A percentile compares a stretch with the other conserved stretches of the same genome.
Conservation (phyloP, 352 stramenopile species). For the Pythium rishiriense region DNA sequence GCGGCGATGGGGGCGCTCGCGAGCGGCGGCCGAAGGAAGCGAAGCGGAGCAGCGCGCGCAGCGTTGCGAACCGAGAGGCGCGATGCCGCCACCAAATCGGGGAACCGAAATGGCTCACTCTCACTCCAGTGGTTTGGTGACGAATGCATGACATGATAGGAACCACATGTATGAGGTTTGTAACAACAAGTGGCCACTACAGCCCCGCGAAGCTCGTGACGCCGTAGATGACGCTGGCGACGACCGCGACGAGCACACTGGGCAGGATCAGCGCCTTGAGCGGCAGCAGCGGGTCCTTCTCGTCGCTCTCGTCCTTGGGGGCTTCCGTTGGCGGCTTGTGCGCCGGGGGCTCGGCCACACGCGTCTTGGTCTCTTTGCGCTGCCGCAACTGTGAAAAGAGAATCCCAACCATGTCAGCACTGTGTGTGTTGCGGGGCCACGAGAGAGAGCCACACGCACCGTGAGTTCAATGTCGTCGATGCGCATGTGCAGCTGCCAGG, state of each 20-base stretch:
- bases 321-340: neutral
- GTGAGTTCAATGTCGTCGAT: conserved; percentile 84
- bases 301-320: neutral
- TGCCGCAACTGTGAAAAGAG: conserved; percentile 14
- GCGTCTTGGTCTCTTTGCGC: conserved; percentile 28
- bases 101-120: conserved; percentile 16
- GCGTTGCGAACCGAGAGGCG: conserved; percentile 1
- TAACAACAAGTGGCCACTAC: conserved; percentile 10
- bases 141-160: neutral
- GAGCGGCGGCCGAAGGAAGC: conserved; percentile 7
- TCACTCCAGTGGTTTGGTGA: conserved; percentile 3
- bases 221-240: conserved; percentile 25
- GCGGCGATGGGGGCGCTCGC: neutral
- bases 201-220: conserved; percentile 3
- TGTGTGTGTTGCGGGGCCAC: neutral
- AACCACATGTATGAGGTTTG: conserved; percentile 8
- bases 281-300: conserved; percentile 24
- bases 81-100: neutral
- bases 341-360: too few relatives aligned
- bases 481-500: conserved; percentile 48
- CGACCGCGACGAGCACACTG: conserved; percentile 46
- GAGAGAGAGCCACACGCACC: conserved; percentile 31
- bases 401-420: neutral
- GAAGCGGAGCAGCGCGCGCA: conserved; percentile 12
- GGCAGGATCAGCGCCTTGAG: conserved; percentile 50